A percentile compares a stretch with the other conserved stretches of the same genome.
phyloP scores from a whole-genome alignment of 2,329 filamentous ascomycete genomes.

The Penicillium sp. region DNA sequence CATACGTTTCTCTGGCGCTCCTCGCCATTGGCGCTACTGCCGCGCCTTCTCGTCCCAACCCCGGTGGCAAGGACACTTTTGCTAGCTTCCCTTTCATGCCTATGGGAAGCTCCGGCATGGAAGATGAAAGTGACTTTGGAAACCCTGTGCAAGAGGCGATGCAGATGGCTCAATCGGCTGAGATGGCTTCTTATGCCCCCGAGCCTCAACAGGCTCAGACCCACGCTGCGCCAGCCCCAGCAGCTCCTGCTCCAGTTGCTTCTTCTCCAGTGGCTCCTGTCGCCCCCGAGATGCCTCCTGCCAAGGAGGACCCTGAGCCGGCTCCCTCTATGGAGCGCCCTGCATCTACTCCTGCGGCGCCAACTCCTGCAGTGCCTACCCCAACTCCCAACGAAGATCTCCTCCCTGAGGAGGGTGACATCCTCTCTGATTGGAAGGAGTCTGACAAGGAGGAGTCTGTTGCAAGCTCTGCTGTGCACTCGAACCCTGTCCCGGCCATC shows the following conservation, averaged over 20 bases:
- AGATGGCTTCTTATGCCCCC: not conserved
- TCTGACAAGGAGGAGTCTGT: not conserved
- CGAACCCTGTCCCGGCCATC: not conserved
- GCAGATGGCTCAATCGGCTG: slow-evolving; percentile 7
- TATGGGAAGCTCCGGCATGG: slow-evolving; percentile 3
- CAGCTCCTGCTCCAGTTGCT: too few species aligned
- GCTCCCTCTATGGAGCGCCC: not conserved
- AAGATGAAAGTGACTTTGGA: slow-evolving; percentile 12
- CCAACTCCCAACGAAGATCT: too few species aligned
- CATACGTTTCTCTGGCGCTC: slow-evolving; percentile 22
- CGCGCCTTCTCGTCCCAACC: slow-evolving; percentile 13
- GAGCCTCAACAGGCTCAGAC: too few species aligned
- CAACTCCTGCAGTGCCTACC: not conserved
- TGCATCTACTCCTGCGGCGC: not conserved
- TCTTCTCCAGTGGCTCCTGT: too few species aligned
- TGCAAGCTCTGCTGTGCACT: not conserved
- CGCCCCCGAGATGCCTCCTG: too few species aligned
- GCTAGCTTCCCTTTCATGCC: slow-evolving; percentile 17
- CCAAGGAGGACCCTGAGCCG: not conserved
- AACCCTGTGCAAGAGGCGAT: slow-evolving; percentile 14
- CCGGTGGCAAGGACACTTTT: slow-evolving; percentile 7
- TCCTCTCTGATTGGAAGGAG: too few species aligned
- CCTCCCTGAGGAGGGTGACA: too few species aligned
- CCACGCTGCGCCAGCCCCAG: too few species aligned
- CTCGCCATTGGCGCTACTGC: slow-evolving; percentile 31